These are phyloP conservation scores for Rhynchospora breviuscula DNA, from an alignment of 176 grass and related monocot genomes.

Conservation along the genomic window DNA sequence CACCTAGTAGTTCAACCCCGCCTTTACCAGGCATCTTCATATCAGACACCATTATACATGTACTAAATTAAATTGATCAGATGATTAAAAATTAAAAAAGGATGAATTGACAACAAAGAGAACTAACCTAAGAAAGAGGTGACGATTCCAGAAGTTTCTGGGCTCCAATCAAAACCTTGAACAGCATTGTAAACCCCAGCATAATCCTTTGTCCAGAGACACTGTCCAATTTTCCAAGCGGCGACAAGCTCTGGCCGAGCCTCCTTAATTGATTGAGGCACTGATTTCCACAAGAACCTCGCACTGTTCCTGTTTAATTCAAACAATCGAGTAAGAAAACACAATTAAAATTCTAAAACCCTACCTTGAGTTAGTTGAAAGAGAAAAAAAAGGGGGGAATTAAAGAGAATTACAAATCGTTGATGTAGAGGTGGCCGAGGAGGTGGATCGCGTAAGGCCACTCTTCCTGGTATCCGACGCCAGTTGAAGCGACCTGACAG, in stretches of 20 bases:
- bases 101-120: neutral
- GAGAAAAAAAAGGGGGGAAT: neutral
- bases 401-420: constrained; percentile 52
- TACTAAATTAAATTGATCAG: neutral
- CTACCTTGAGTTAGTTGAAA: neutral
- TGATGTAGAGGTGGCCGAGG: constrained; percentile 59
- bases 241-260: constrained; percentile 55
- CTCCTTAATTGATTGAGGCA: constrained; percentile 72
- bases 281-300: constrained; percentile 79
- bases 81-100: too few species aligned
- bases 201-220: constrained; percentile 78
- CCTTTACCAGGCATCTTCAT: neutral
- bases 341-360: neutral
- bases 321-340: neutral
- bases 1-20: neutral
- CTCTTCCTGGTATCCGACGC: constrained; percentile 44
- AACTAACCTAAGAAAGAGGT: constrained; percentile 64
- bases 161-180: constrained; percentile 60
- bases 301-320: constrained; percentile 59
- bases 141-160: constrained; percentile 48
- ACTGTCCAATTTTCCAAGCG: constrained; percentile 73
- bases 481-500: constrained; percentile 48
- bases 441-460: constrained; percentile 94
- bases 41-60: neutral
- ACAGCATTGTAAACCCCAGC: constrained; percentile 50